phyloP scores from a whole-genome alignment of 2,329 filamentous ascomycete species.

The Neopestalotiopsis sp. region DNA sequence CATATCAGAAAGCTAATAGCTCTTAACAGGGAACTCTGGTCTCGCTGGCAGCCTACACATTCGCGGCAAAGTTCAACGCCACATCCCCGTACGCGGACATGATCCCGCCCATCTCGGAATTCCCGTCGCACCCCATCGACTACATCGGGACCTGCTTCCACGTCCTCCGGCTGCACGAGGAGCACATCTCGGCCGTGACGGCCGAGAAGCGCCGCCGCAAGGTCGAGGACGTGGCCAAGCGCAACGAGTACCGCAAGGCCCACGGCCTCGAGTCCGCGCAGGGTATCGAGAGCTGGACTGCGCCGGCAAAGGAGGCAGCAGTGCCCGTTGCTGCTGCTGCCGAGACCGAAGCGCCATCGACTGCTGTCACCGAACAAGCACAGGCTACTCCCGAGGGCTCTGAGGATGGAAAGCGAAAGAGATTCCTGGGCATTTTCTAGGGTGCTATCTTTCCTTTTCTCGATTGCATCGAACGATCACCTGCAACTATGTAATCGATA shows the following conservation, averaged over 20 bases:
- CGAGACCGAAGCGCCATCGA: constrained; percentile 13
- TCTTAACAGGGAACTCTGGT: constrained; percentile 65
- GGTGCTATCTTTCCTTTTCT: neutral
- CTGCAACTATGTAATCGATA: neutral
- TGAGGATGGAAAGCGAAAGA: constrained; percentile 64
- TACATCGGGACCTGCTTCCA: constrained; percentile 70
- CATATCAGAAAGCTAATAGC: constrained; percentile 2
- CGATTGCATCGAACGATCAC: neutral
- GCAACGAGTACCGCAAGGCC: constrained; percentile 82
- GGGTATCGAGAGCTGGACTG: constrained; percentile 29
- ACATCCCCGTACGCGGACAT: constrained; percentile 82
- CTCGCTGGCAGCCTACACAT: constrained; percentile 73
- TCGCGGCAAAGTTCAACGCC: constrained; percentile 77
- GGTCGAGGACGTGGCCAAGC: constrained; percentile 87
- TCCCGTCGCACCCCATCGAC: constrained; percentile 72
- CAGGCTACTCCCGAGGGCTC: constrained; percentile 10
- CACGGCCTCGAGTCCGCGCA: constrained; percentile 71
- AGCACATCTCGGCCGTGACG: constrained; percentile 71
- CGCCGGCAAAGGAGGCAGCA: neutral
- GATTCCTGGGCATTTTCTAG: constrained; percentile 85
- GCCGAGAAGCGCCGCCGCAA: constrained; percentile 74
- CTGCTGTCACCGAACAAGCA: constrained; percentile 19
- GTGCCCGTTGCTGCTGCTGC: constrained; percentile 32
- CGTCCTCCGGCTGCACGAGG: constrained; percentile 78
- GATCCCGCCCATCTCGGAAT: constrained; percentile 72